Base-by-base conservation (phyloP, 257 asterid genomes). In the Cinchona pubescens region DNA sequence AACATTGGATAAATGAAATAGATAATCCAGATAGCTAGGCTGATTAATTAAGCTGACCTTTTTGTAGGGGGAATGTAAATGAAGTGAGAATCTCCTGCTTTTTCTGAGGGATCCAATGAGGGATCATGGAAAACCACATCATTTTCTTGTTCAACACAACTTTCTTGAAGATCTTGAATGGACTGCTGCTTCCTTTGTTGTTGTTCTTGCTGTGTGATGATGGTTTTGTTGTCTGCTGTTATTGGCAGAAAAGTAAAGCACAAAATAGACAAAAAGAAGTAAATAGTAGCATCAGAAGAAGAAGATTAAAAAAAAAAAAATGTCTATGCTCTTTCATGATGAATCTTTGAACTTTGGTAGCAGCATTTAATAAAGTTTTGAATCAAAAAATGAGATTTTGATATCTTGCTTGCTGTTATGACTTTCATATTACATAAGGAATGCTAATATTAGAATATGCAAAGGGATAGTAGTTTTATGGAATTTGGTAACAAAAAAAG, bases 41-140 rank as follows among this genome's bases (percentile, higher is more conserved):
- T n/a, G n/a, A n/a, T n/a, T n/a, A n/a, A n/a, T n/a, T n/a, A 37
- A 49, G 64, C 32, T 78, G 58, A 90, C 97, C 94, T 92, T 87
- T 89, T 90, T 1, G 85, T 43, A 40, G 84, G 88, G 65, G 67
- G n/a, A n/a, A 49, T 46, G 74, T 60, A 74, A 29, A 61, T 70
- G 73, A 69, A 77, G 19, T 63, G 76, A 70, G 73, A 49, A 64
- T 83, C 76, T n/a, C n/a, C n/a, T 46, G 80, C 43, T 72, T 45
- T 69, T 49, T 72, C 71, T 19, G 12, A 61, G 51, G 72, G 70
- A 42, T 29, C 64, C 37, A 67, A 78, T 61, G 78, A 71, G 34
- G 69, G 56, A 71, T n/a, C n/a, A n/a, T 63, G 61, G 32, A 38
- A 60, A 63, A 66, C 0, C 42, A 14, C 40, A 35, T 34, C 67